Base-by-base conservation (phyloP, 768 basidiomycete genomes). In the Mycena capillaripes region DNA sequence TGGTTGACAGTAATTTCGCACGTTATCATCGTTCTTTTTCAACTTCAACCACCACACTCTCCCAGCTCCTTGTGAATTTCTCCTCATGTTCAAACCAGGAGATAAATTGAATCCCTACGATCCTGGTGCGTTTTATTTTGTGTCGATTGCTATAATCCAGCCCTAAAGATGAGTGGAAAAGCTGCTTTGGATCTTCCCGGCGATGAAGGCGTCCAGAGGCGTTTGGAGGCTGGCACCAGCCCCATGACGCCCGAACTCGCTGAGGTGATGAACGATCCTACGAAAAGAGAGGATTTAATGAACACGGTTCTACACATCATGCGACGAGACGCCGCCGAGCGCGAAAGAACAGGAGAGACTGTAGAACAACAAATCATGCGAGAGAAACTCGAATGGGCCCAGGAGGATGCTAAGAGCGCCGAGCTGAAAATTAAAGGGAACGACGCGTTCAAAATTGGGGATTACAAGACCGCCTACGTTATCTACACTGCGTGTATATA, bases 401-500 rank as follows among this genome's bases (percentile, higher is more conserved):
- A 38, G 27, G 48, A 44, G 19, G 66, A 68, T 38, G 66, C 66
- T 4, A 55, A 44, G 40, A 69, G 67, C 40, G 59, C 59, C 14
- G 30, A 61, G 52, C 38, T 76, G 12, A 73, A 76, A 42, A 50
- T 60, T 7, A 44, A 68, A n/a, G 72, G 69, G 2, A 76, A 76
- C 29, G 72, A 67, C 0, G 72, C 75, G 21, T 76, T 69, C 50
- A 60, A 44, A 5, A 34, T 10, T 5, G 52, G 52, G 1, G 59
- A 69, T 10, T 69, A 61, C 59, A 42, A 69, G 70, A 56, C 53
- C 9, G 75, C 75, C 17, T 74, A 65, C 27, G 29, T 66, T 4
- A 36, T 74, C 5, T 76, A 76, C 34, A 71, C 60, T n/a, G 63
- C 67, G 1, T 76, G 72, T 66, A 65, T 66, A 10, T 21, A n/a